Evolutionary conservation across 257 asterid species (phyloP), one percentile per base, ranked within the genome.

Genomic region (Fraxinus quadrangulata): DNA sequence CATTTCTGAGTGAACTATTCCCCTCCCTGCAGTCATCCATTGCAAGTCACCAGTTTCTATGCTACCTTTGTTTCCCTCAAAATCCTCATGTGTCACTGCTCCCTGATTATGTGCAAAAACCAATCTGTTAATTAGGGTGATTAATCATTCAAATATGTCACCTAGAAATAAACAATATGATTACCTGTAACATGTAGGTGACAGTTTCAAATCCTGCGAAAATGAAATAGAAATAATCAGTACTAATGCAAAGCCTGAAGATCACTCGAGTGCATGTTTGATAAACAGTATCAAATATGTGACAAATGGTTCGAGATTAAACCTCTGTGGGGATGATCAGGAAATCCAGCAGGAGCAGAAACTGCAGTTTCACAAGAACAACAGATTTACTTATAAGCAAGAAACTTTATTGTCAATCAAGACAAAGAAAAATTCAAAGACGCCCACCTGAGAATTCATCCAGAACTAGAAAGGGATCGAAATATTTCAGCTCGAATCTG

Each of bases 271-370:
- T 17, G n/a, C 28, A 10, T 17, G 9, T 49, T 49, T 73, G 56
- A 10, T 56, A 63, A 0, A 23, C 51, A 70, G 4, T 3, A 30
- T 28, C 19, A 30, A 21, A 19, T 28, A 14, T 34, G n/a, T 34
- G 6, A 24, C n/a, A 31, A 59, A 13, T 26, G 37, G 33, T 70
- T 34, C 16, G 26, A 74, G 10, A 42, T 45, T 79, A 86, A 42
- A 90, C 99, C 99, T 94, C 99, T 92, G 37, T 94, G 99, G 21
- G 99, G 99, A 75, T 94, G 99, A 84, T 92, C 98, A 70, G 98
- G 99, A 81, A 94, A 94, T 72, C 99, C 99, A 89, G 90, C 98
- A 6, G 98, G 98, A 76, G 99, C 92, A 86, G 96, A 68, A 79
- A 94, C 98, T 94, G 95, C 23, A 79, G 65, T 47, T 36, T 37